phyloP scores from a whole-genome alignment of 108 stramenopile species.

The Aurantiochytrium sp. region DNA sequence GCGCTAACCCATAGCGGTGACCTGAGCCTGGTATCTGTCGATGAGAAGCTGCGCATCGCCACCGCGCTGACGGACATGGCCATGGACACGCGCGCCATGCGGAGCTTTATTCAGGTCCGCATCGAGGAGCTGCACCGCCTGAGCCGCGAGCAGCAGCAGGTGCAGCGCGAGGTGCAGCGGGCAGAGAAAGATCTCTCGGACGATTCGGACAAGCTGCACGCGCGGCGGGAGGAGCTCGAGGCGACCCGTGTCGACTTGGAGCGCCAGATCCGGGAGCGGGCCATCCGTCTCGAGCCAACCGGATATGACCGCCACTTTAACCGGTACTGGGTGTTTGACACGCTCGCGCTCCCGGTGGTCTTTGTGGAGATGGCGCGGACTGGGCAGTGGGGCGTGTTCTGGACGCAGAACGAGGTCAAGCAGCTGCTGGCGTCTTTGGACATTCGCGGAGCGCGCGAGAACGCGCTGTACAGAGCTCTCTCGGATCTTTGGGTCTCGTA shows the following conservation, averaged over 20 bases:
- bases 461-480: background rate
- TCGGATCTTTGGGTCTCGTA: background rate
- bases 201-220: background rate
- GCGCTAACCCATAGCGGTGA: background rate
- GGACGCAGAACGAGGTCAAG: background rate
- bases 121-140: background rate
- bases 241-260: background rate
- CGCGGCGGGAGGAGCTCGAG: background rate
- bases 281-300: conserved; percentile 9
- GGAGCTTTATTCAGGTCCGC: background rate
- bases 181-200: background rate
- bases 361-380: background rate
- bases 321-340: background rate
- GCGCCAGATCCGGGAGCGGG: background rate
- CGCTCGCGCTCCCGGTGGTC: background rate
- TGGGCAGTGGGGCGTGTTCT: conserved; percentile 2
- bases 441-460: background rate
- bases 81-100: background rate
- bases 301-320: conserved; percentile 2
- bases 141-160: background rate
- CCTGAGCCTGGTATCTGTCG: background rate
- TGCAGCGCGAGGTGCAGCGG: background rate
- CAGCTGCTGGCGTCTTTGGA: background rate
- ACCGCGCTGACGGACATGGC: background rate
- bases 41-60: background rate